Evolutionary conservation across 805 yeast genomes (phyloP).

Genomic region (Vanderwaltozyma yarrowii): DNA sequence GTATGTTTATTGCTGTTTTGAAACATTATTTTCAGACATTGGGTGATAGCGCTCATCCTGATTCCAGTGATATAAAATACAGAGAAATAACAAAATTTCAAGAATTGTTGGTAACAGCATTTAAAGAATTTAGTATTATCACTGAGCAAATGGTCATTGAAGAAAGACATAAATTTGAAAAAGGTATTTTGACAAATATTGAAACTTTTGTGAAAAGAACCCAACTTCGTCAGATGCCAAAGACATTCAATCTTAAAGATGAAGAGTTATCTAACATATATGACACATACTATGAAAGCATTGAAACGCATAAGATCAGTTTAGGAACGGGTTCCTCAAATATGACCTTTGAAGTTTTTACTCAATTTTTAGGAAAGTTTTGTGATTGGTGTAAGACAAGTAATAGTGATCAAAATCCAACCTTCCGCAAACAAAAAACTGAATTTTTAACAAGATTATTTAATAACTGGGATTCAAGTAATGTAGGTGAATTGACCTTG

Average conservation of each 20-base stretch:
- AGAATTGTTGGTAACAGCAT: conserved; percentile 81
- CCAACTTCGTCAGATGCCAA: conserved; percentile 77
- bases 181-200: conserved; percentile 72
- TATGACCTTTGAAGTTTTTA: conserved; percentile 67
- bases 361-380: conserved; percentile 63
- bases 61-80: conserved; percentile 50
- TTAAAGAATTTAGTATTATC: conserved; percentile 76
- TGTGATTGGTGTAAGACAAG: conserved; percentile 59
- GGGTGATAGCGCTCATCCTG: conserved; percentile 72
- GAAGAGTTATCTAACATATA: conserved; percentile 62
- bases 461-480: conserved; percentile 55
- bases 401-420: conserved; percentile 29
- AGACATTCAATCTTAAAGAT: conserved; percentile 47
- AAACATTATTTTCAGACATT: conserved; percentile 71
- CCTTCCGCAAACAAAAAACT: conserved; percentile 25
- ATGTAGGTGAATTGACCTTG: conserved; percentile 47
- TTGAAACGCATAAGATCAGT: conserved; percentile 51
- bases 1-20: conserved; percentile 75
- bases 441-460: conserved; percentile 57
- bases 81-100: conserved; percentile 76
- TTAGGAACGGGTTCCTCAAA: conserved; percentile 48
- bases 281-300: conserved; percentile 72
- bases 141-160: conserved; percentile 64
- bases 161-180: conserved; percentile 61
- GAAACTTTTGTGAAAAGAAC: conserved; percentile 88